Base-by-base conservation (phyloP, 2,329 filamentous ascomycete genomes). In the Aureobasidium vineae region DNA sequence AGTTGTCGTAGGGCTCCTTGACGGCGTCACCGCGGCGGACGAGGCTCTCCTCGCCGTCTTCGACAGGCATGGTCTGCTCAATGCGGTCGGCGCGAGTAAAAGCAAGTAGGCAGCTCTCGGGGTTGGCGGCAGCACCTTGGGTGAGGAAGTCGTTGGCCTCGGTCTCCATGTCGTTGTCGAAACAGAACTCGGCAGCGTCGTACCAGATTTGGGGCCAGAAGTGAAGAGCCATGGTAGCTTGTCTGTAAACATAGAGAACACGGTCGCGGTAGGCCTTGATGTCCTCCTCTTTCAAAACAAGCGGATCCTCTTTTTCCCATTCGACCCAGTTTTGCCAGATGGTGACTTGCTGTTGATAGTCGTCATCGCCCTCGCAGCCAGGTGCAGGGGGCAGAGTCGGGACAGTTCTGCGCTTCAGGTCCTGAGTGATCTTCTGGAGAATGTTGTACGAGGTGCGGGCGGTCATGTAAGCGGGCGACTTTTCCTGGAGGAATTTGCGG, bases 121-220 rank as follows among this genome's bases (percentile, higher is more conserved):
- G 93, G 75, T 98, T 99, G 2, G 93, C 93, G 33, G 86, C 84
- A 66, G 96, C 89, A 40, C 95, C 95, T 69, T 95, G 87, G 26
- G 87, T 83, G 28, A 99, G 81, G 72, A 98, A 91, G 11, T 91
- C 87, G 28, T 89, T 86, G 13, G 92, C 92, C 67, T 92, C 88
- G 52, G 86, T 79, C 43, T 86, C 83, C 71, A 93, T 80, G 52
- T 86, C 86, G 72, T 95, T 92, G 65, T 89, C 85, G 73, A 92
- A 92, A 77, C 91, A 97, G 86, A 94, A 98, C 70, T 96, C 90
- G 0, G 93, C 91, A 11, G 92, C 94, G 68, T 97, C 92, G 59
- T 92, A 93, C 95, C 95, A 99, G 71, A 97, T 88, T 75, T 96
- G 91, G 4, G 95, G 93, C 86, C 94, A 95, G 78, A 98, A 99